Evolutionary conservation across 768 basidiomycete genomes (phyloP).

Genomic region (Agrocybe pediades): DNA sequence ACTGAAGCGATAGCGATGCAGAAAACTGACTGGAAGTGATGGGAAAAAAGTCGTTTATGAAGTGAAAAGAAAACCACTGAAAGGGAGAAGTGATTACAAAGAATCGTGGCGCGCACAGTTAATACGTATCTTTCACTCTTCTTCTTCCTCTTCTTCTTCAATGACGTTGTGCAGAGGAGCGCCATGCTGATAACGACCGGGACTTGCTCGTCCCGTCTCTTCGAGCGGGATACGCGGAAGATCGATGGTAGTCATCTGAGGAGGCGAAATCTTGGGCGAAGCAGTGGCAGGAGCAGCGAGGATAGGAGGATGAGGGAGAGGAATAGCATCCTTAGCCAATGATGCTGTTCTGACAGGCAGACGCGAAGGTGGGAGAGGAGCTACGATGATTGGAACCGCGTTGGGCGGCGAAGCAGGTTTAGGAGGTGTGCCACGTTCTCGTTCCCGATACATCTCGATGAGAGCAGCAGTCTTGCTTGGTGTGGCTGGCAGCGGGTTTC

Average conservation of each 20-base stretch:
- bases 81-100: neutral
- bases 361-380: conserved; percentile 39
- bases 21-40: neutral
- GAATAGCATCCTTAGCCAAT: conserved; percentile 16
- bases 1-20: neutral
- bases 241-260: conserved; percentile 31
- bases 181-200: conserved; percentile 78
- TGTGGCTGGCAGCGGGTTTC: conserved; percentile 19
- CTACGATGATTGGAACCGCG: conserved; percentile 24
- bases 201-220: conserved; percentile 63
- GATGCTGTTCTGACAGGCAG: conserved; percentile 39
- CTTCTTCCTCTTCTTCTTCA: conserved; percentile 83
- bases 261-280: conserved; percentile 27
- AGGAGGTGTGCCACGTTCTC: conserved; percentile 49
- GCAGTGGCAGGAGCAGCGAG: conserved; percentile 21
- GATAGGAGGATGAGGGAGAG: conserved; percentile 23
- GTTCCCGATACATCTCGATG: conserved; percentile 86
- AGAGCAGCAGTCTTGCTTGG: conserved; percentile 73
- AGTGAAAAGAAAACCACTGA: neutral
- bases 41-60: neutral
- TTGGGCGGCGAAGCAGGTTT: conserved; percentile 21
- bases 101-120: neutral
- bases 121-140: neutral
- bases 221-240: conserved; percentile 35
- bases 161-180: conserved; percentile 85